Percentiles rank a stretch among this genome's conserved stretches.
These are phyloP conservation scores for Fusarium sulawesiense DNA, from an alignment of 2,329 filamentous ascomycete species.

Conservation along the genomic window DNA sequence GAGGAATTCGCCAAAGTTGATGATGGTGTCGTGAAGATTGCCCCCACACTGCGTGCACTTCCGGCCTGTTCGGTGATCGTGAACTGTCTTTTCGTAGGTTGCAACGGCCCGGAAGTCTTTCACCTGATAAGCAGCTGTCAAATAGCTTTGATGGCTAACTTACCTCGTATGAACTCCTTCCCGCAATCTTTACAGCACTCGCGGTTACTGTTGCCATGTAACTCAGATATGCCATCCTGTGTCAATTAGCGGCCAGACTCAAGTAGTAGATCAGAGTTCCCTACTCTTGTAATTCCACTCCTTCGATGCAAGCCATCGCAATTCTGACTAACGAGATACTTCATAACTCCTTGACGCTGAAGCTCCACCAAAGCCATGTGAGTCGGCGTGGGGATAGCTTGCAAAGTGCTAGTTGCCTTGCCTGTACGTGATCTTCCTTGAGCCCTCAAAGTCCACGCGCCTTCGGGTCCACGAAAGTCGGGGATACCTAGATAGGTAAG, in stretches of 20 bases:
- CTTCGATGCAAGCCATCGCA: slow-evolving; percentile 56
- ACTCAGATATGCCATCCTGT: slow-evolving; percentile 57
- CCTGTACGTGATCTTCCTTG: slow-evolving; percentile 53
- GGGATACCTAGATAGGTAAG: slow-evolving; percentile 53
- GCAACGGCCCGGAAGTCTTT: slow-evolving; percentile 59
- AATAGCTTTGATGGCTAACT: rapidly evolving
- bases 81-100: slow-evolving; percentile 55
- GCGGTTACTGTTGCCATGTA: slow-evolving; percentile 61
- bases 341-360: slow-evolving; percentile 55
- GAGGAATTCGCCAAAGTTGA: slow-evolving; percentile 58
- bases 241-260: neutral
- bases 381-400: slow-evolving; percentile 58
- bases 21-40: slow-evolving; percentile 56
- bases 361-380: slow-evolving; percentile 61
- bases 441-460: slow-evolving; percentile 58
- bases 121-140: neutral
- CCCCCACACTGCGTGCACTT: slow-evolving; percentile 56
- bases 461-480: slow-evolving; percentile 61
- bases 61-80: slow-evolving; percentile 60
- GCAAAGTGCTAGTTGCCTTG: slow-evolving; percentile 52
- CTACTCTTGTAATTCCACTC: slow-evolving; percentile 59
- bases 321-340: slow-evolving; percentile 57
- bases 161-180: slow-evolving; percentile 60
- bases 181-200: slow-evolving; percentile 58
- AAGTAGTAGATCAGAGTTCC: neutral